A percentile compares a stretch with the other conserved stretches of the same genome.
Conservation (phyloP, 2,329 filamentous ascomycete species). For the Polychaeton citri region DNA sequence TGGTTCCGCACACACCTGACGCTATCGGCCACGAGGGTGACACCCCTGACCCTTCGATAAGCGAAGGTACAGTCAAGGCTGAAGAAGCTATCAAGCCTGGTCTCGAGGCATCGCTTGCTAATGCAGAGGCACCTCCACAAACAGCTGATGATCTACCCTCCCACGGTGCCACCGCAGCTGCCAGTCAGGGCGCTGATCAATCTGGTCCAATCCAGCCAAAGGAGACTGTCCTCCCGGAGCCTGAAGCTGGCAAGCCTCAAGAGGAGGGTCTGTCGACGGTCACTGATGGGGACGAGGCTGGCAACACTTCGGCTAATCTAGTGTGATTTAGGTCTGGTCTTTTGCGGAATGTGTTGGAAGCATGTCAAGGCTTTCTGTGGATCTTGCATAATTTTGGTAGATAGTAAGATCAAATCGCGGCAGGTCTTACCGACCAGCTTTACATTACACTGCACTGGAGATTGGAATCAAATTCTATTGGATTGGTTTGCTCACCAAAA, state of each 20-base stretch:
- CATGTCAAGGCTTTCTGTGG: too few relatives aligned
- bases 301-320: neutral
- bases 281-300: neutral
- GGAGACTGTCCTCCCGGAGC: neutral
- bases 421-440: too few relatives aligned
- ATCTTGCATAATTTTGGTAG: too few relatives aligned
- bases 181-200: neutral
- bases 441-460: too few relatives aligned
- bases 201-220: neutral
- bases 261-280: neutral
- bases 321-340: too few relatives aligned
- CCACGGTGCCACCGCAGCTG: neutral
- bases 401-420: too few relatives aligned
- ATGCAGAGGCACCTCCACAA: conserved; percentile 1
- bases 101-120: conserved; percentile 10
- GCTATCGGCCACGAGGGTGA: conserved; percentile 11
- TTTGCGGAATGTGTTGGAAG: too few relatives aligned
- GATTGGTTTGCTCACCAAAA: too few relatives aligned
- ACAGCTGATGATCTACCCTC: neutral
- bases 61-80: conserved; percentile 4
- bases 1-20: conserved; percentile 1
- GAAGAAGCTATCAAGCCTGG: conserved; percentile 7
- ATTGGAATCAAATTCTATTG: too few relatives aligned
- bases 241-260: conserved; percentile 1
- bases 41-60: conserved; percentile 7